Conservation (phyloP, 2,329 filamentous ascomycete genomes). For the Clonostachys byssicola region DNA sequence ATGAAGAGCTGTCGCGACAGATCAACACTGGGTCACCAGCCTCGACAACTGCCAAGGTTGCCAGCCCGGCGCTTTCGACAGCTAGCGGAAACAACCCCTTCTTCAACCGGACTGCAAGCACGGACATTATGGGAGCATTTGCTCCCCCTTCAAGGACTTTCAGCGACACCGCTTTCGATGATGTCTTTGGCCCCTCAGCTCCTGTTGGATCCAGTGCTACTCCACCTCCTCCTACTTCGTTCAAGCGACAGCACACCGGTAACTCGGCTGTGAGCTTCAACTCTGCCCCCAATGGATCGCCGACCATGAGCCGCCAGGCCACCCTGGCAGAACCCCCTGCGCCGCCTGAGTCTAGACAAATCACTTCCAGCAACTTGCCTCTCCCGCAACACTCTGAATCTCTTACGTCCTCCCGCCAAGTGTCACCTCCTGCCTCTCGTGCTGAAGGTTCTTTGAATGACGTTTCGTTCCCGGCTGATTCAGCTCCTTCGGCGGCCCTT, state of each 20-base stretch:
- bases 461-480: constrained; percentile 16
- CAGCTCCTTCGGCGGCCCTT: constrained; percentile 1
- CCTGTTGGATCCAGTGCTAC: constrained; percentile 35
- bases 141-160: constrained; percentile 39
- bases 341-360: constrained; percentile 70
- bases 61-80: constrained; percentile 65
- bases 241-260: constrained; percentile 53
- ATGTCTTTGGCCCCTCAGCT: constrained; percentile 75
- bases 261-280: constrained; percentile 47
- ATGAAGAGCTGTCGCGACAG: constrained; percentile 52
- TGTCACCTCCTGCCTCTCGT: constrained; percentile 61
- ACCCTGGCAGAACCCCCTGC: constrained; percentile 55
- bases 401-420: constrained; percentile 72
- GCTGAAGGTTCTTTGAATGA: constrained; percentile 44
- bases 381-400: constrained; percentile 65
- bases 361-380: constrained; percentile 72
- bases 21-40: constrained; percentile 45
- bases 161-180: constrained; percentile 73
- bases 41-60: constrained; percentile 43
- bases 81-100: constrained; percentile 90
- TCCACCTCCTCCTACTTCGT: constrained; percentile 30
- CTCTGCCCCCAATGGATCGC: constrained; percentile 51
- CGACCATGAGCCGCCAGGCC: constrained; percentile 59
- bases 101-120: constrained; percentile 69
- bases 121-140: constrained; percentile 54